Base-by-base conservation (phyloP, 2,329 filamentous ascomycete species). In the Epichloe bromicola region DNA sequence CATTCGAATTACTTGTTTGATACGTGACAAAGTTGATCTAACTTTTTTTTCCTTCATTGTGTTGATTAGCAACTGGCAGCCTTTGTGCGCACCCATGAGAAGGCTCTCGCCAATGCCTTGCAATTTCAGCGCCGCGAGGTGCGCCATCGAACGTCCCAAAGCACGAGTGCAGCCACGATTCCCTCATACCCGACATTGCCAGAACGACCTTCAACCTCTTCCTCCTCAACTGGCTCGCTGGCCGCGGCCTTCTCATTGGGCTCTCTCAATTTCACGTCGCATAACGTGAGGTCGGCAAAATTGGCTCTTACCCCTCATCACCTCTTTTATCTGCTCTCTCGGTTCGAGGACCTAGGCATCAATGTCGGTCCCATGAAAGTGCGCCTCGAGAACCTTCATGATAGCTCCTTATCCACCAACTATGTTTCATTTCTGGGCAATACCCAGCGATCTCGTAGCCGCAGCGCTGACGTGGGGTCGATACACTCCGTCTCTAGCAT, bases 61-160 rank as follows among this genome's bases (percentile, higher is more conserved):
- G 11, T 23, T 46, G 12, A 17, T 53, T 67, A 96, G 91, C 93
- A 95, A 77, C 79, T 98, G 66, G 90, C 91, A 65, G 85, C 85
- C 71, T 97, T 95, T 70, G 89, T 98, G 70, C 88, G 90, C 56
- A 95, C 89, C 51, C 89, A 98, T 74, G 93, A 98, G 71, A 95
- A 95, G 72, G 91, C 90, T 38, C 80, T 98, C 56, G 93, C 93
- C 65, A 97, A 97, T 73, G 91, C 91, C 61, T 75, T 96, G 56
- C 91, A 96, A 68, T 77, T 94, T 60, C 66, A 67, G 51, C 84
- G 85, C 66, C 82, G 87, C 60, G 83, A 87, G 61, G 73, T 79
- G 55, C 85, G 83, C 61, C 82, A 90, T 80, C 79, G 78, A 58
- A 70, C 80, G 51, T 82, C 84, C 12, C 79, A 83, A 60, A 83